Base-by-base conservation (phyloP, 1,139 yeast species). In the Oligophagozyma castellii region DNA sequence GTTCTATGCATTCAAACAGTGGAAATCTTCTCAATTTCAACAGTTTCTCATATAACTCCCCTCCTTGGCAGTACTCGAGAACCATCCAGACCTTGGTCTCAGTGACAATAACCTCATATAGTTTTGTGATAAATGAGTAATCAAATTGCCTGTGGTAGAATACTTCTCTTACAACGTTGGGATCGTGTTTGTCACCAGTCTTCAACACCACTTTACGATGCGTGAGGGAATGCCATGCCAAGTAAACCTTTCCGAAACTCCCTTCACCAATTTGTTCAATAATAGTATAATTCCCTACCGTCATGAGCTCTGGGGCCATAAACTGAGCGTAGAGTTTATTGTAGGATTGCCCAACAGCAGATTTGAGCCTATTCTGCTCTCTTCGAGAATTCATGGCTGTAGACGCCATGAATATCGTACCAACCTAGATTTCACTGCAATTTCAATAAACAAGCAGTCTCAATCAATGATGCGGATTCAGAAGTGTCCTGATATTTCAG, bases 81-180 rank as follows among this genome's bases (percentile, higher is more conserved):
- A 73, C 95, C 59, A 89, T 67, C 84, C 94, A 89, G 3, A 86
- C 75, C 40, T 68, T 67, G 4, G 67, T 65, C 39, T 84, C 94
- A 0, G 93, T 75, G 29, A 79, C 70, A 21, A 89, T 73, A 22
- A 84, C 77, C 50, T 89, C 98, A 51, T 83, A 86, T 5, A 89
- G 62, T 37, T 74, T 70, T 8, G 93, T 84, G 27, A 89, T 79
- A 48, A 83, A 75, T 10, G 83, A 83, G 46, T 84, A 95, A 28
- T 69, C 68, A 42, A 89, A 71, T 47, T 81, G 92, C 30, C 81
- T 65, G 46, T 86, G 92, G 48, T 84, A 92, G 47, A 79, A 84
- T 20, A 83, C 83, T 46, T 89, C 98, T 35, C 95, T 61, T 18
- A 86, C 93, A n/a, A 89, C 66, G 44, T 84, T 84, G 16, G 93